Base-by-base conservation (phyloP, 2,329 filamentous ascomycete species). In the Alternaria brassicicola region DNA sequence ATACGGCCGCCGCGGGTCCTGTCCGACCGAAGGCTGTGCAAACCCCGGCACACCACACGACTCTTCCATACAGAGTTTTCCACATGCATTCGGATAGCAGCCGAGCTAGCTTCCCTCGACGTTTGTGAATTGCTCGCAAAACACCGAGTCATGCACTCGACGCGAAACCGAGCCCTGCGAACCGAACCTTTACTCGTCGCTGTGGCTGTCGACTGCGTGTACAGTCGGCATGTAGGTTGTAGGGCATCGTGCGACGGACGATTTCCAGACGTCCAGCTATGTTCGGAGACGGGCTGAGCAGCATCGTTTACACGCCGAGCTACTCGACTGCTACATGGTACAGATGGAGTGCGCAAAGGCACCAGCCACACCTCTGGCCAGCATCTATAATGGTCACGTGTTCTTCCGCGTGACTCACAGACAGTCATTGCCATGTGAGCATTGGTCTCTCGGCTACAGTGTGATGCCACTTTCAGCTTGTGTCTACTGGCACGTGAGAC, bases 71-170 rank as follows among this genome's bases (percentile, higher is more conserved):
- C 52, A 62, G 49, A 63, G 19, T 63, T 64, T 67, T 63, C 55
- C 59, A 59, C 57, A 55, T 66, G 59, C 63, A 56, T 52, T 67
- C 68, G 68, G 67, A 57, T 69, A 49, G 52, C 56, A 64, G 63
- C 67, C 67, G 68, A 70, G 56, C 63, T 57, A 42, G 54, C 38
- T 56, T 49, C 58, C 53, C 49, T 47, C 43, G 35, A 48, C 57
- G 47, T 49, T 47, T 13, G 31, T 33, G 33, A 19, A 10, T 17
- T 52, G 60, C 50, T 39, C 62, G 60, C 52, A 64, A 64, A 69
- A 68, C 66, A 67, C 57, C 62, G 58, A 58, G 55, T 62, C 60
- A 59, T 64, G 26, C 50, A 17, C 38, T 36, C 38, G 39, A 31
- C 35, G 43, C 55, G 55, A 43, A 52, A 52, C 61, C 26, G 23